A percentile compares a stretch with the other conserved stretches of the same genome.
Evolutionary conservation across 2,329 filamentous ascomycete species (phyloP).

Genomic region (Colletotrichum cordylinicola): DNA sequence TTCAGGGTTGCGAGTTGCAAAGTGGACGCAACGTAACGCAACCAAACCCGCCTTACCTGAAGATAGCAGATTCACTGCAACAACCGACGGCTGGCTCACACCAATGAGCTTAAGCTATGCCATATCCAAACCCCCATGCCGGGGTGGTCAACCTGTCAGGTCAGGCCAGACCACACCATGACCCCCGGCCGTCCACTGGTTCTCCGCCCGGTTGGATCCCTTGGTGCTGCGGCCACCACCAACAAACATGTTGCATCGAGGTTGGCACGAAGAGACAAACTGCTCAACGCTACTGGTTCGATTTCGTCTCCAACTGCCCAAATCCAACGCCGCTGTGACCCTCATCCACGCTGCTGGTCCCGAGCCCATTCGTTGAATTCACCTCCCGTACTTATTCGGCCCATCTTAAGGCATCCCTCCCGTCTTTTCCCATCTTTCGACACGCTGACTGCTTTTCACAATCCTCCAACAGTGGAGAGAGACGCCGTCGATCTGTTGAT

Average conservation of each 20-base stretch:
- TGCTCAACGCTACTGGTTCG: slow-evolving; percentile 1
- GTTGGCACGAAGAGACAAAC: not conserved
- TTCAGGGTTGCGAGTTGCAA: not conserved
- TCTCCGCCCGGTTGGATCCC: slow-evolving; percentile 19
- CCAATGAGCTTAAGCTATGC: not conserved
- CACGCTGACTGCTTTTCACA: not conserved
- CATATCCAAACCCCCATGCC: not conserved
- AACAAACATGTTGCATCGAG: slow-evolving; percentile 16
- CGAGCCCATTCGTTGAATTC: slow-evolving; percentile 6
- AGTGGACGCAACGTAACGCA: slow-evolving; percentile 15
- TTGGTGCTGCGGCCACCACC: slow-evolving; percentile 8
- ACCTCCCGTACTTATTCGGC: slow-evolving; percentile 4
- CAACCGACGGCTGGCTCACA: not conserved
- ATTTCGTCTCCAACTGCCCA: not conserved
- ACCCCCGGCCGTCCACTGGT: not conserved
- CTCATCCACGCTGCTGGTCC: slow-evolving; percentile 14
- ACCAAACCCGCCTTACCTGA: slow-evolving; percentile 7
- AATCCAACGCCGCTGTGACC: not conserved
- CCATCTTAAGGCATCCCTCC: slow-evolving; percentile 12
- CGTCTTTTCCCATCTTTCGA: not conserved
- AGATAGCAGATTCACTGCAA: slow-evolving; percentile 5
- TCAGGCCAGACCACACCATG: not conserved
- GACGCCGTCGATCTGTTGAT: slow-evolving; percentile 5
- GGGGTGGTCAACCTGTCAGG: not conserved
- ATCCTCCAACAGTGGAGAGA: not conserved